Conservation (phyloP, 2,329 filamentous ascomycete species). For the Celoporthe dispersa region DNA sequence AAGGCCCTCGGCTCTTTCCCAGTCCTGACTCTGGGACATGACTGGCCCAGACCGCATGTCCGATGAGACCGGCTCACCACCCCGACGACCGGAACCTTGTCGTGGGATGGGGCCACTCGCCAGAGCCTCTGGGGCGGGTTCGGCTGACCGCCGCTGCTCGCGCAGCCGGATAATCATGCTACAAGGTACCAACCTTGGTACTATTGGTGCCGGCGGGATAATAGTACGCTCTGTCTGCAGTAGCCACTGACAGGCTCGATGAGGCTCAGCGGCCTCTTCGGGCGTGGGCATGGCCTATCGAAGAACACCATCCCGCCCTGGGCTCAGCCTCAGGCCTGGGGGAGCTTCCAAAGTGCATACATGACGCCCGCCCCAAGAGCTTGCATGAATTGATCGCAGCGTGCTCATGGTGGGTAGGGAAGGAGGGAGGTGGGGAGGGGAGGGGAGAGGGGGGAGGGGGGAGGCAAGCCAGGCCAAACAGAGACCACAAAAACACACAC, state of each 20-base stretch:
- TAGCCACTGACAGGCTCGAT: background rate
- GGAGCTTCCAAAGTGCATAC: background rate
- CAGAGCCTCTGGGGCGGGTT: slow-evolving; percentile 14
- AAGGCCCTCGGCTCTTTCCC: slow-evolving; percentile 15
- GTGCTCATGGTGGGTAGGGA: background rate
- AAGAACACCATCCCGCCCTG: background rate
- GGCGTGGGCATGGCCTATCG: slow-evolving; percentile 7
- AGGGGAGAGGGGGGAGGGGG: no score
- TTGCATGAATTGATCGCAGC: slow-evolving; percentile 11
- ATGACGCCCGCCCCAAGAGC: background rate
- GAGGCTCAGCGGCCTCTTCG: slow-evolving; percentile 12
- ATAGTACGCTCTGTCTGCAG: background rate
- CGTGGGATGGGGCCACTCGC: slow-evolving; percentile 23
- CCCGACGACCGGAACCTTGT: slow-evolving; percentile 23
- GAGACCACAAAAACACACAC: no score
- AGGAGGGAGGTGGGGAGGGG: no score
- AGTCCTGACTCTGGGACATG: slow-evolving; percentile 13
- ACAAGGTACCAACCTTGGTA: slow-evolving; percentile 4
- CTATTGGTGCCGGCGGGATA: background rate
- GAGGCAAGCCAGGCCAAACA: no score
- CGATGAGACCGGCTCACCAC: slow-evolving; percentile 27
- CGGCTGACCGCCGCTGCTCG: slow-evolving; percentile 25
- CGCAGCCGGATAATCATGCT: slow-evolving; percentile 8
- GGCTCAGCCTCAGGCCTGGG: background rate
- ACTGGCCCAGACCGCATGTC: slow-evolving; percentile 30